Evolutionary conservation across 2,329 filamentous ascomycete species (phyloP), one percentile per base, ranked within the genome.

Genomic region (Didymella pomorum): DNA sequence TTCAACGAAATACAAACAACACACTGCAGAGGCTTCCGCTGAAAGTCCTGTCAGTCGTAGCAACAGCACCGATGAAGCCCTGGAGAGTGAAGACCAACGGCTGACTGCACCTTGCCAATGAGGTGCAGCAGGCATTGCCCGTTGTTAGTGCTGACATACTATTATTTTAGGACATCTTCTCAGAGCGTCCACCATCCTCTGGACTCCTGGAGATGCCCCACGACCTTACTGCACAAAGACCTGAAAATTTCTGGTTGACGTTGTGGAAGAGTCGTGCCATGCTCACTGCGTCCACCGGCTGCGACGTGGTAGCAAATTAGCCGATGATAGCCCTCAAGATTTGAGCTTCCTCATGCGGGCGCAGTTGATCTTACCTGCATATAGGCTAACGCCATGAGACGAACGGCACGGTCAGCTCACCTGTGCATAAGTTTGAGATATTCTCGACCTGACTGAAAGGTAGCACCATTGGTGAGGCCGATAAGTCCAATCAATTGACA

Each of bases 361-460:
- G 18, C 8, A 25, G 39, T 9, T 46, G 31, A 49, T 56, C 26
- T 51, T 51, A 46, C 29, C 26, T 57, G 42, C 43, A 37, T 47
- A 33, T 25, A 41, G 31, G 31, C 43, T 46, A 39, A 53, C 25
- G 11, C 11, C 25, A 21, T 21, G 8, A 39, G 35, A 39, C n/a
- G 23, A 20, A 11, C 12, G 10, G 21, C 4, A 46, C 11, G 11
- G 14, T 25, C 23, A 46, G 43, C 42, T 26, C 18, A 12, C 29
- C 23, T 8, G 14, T 14, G 11, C 23, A 41, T 41, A 41, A 14
- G 5, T 41, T 41, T 4, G 7, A 4, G 9, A 39, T 20, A 11
- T 3, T 20, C n/a, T 20, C 8, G n/a, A 20, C 3, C 7, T 41
- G 4, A 1, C 4, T 2, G 11, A 11, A 41, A 20, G 10, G 2